A percentile compares a stretch with the other conserved stretches of the same genome.
Evolutionary conservation across 495 filamentous ascomycete genomes (phyloP).

Genomic region (Neurospora sp.): DNA sequence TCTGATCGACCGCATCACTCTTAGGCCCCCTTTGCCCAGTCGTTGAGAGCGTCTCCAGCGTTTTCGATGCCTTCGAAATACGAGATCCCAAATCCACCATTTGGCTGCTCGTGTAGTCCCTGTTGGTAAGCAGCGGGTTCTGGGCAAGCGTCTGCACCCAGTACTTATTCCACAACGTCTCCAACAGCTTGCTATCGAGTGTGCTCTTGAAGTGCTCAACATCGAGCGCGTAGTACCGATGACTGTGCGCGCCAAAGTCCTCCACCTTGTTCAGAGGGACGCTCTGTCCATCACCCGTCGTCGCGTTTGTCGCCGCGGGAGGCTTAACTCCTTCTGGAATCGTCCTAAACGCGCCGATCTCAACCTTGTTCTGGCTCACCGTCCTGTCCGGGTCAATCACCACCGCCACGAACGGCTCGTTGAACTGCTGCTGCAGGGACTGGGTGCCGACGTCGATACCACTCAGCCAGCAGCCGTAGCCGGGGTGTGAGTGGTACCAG

Average conservation of each 20-base stretch:
- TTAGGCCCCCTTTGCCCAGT: background rate
- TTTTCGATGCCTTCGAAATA: constrained; percentile 49
- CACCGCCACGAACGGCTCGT: constrained; percentile 88
- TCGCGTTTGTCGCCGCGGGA: constrained; percentile 19
- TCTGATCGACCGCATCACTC: constrained; percentile 31
- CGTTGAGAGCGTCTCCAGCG: background rate
- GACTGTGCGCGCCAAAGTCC: constrained; percentile 90
- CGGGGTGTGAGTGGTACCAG: constrained; percentile 98
- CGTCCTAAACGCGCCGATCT: constrained; percentile 94
- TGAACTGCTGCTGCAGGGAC: constrained; percentile 65
- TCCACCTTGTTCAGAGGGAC: constrained; percentile 88
- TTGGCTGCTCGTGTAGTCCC: constrained; percentile 87
- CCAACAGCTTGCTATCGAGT: constrained; percentile 75
- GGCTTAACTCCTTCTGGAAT: constrained; percentile 67
- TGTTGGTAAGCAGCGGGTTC: constrained; percentile 82
- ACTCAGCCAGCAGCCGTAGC: constrained; percentile 96
- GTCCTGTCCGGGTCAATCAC: constrained; percentile 97
- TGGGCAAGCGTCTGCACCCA: constrained; percentile 99
- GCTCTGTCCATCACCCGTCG: constrained; percentile 46
- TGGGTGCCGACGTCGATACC: constrained; percentile 94
- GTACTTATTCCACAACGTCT: constrained; percentile 97
- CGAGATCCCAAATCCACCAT: constrained; percentile 81
- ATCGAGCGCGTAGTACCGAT: constrained; percentile 80
- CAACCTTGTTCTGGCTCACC: constrained; percentile 87
- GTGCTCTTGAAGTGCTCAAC: constrained; percentile 89